Percentiles rank a stretch among this genome's conserved stretches.
Conservation (phyloP, 805 yeast species). For the Metschnikowia lochheadii region DNA sequence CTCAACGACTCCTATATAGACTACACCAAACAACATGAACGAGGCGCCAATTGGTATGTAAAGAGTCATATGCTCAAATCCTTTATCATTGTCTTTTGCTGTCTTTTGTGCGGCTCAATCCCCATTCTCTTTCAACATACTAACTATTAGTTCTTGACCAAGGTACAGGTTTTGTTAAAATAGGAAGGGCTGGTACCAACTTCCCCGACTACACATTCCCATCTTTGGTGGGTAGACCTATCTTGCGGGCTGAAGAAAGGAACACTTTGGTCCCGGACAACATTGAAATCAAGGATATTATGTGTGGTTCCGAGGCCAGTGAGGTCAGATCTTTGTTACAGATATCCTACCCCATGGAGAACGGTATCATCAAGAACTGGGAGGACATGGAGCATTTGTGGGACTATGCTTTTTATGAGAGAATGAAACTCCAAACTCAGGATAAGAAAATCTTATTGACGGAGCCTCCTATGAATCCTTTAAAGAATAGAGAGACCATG, state of each 20-base stretch:
- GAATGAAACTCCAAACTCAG: constrained; percentile 69
- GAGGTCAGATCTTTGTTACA: constrained; percentile 86
- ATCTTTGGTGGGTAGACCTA: constrained; percentile 96
- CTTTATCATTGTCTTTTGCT: too few species aligned
- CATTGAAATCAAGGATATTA: constrained; percentile 84
- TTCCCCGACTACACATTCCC: constrained; percentile 97
- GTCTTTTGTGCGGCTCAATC: neutral
- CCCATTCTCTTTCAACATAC: neutral
- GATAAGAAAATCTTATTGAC: constrained; percentile 84
- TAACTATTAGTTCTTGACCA: constrained; percentile 77
- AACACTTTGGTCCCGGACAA: constrained; percentile 48
- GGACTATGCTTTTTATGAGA: constrained; percentile 95
- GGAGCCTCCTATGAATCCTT: constrained; percentile 97
- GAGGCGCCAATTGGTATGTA: constrained; percentile 20
- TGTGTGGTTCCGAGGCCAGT: constrained; percentile 97
- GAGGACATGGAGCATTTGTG: constrained; percentile 97
- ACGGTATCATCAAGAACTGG: constrained; percentile 94
- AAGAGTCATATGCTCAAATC: neutral
- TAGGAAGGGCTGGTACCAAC: constrained; percentile 94
- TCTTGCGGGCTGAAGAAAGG: constrained; percentile 93
- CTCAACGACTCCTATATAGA: constrained; percentile 4
- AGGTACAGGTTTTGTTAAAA: constrained; percentile 97
- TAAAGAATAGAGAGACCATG: constrained; percentile 86
- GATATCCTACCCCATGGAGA: constrained; percentile 97
- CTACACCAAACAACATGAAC: constrained; percentile 12